phyloP scores from a whole-genome alignment of 345 rosid species.

The Populus pruinosa region DNA sequence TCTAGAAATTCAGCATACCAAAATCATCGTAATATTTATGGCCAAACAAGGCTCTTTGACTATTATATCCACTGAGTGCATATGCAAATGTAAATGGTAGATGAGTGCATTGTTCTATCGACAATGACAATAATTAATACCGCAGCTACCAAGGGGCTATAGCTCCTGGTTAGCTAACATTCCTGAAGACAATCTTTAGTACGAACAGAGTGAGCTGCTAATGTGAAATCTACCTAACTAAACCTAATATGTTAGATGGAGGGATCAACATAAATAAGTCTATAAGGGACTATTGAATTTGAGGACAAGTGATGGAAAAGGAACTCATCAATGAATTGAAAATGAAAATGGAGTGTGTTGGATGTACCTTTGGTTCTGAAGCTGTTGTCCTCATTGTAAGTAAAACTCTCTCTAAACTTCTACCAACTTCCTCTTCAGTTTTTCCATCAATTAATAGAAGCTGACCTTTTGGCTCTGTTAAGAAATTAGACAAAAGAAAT shows the following conservation, averaged over 20 bases:
- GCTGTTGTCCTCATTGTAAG: constrained; percentile 91
- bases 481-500: neutral
- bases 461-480: constrained; percentile 94
- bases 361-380: constrained; percentile 82
- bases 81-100: neutral
- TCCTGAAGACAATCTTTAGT: neutral
- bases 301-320: constrained; percentile 5
- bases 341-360: neutral
- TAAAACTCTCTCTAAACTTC: constrained; percentile 89
- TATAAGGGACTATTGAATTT: too few relatives aligned
- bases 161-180: neutral
- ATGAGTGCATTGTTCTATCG: neutral
- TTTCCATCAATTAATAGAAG: constrained; percentile 90
- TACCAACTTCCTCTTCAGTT: constrained; percentile 80
- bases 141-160: neutral
- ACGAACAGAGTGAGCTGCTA: too few relatives aligned
- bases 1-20: neutral
- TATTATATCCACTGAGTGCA: neutral
- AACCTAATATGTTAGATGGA: too few relatives aligned
- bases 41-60: neutral
- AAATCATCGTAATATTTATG: neutral
- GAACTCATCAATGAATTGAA: constrained; percentile 1
- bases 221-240: too few relatives aligned
- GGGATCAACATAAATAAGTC: too few relatives aligned
- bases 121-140: neutral